phyloP scores from a whole-genome alignment of 2,329 filamentous ascomycete genomes.

The Biscogniauxia mediterranea region DNA sequence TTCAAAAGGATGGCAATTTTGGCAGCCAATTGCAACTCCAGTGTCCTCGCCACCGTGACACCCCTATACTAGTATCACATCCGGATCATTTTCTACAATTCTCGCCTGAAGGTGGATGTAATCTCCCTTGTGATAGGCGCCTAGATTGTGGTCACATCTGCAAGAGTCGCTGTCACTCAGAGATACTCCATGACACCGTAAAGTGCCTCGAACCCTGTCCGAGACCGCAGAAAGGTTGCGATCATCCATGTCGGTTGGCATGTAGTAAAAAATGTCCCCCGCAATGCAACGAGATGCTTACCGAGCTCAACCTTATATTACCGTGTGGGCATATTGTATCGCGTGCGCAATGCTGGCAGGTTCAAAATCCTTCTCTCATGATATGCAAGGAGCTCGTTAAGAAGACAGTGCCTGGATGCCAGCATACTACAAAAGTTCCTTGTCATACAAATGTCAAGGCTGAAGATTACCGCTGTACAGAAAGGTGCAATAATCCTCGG shows the following conservation, averaged over 20 bases:
- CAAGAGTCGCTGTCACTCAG: conserved; percentile 45
- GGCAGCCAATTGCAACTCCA: conserved; percentile 49
- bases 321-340: conserved; percentile 42
- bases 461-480: conserved; percentile 45
- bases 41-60: conserved; percentile 57
- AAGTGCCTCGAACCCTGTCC: conserved; percentile 46
- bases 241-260: conserved; percentile 41
- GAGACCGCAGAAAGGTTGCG: conserved; percentile 40
- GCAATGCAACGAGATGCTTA: conserved; percentile 36
- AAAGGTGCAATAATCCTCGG: conserved; percentile 44
- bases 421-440: conserved; percentile 47
- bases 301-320: conserved; percentile 30
- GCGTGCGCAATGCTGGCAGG: conserved; percentile 37
- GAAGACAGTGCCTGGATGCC: conserved; percentile 52
- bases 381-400: conserved; percentile 47
- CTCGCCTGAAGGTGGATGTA: conserved; percentile 63
- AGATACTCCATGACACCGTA: conserved; percentile 45
- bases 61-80: conserved; percentile 45
- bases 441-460: conserved; percentile 49
- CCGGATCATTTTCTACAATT: conserved; percentile 57
- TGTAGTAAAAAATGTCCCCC: conserved; percentile 45
- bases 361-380: conserved; percentile 45
- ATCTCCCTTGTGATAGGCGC: conserved; percentile 47
- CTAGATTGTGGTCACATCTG: conserved; percentile 50
- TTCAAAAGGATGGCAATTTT: conserved; percentile 45